Evolutionary conservation across 2,329 filamentous ascomycete genomes (phyloP).

Genomic region (Cercospora beticola): DNA sequence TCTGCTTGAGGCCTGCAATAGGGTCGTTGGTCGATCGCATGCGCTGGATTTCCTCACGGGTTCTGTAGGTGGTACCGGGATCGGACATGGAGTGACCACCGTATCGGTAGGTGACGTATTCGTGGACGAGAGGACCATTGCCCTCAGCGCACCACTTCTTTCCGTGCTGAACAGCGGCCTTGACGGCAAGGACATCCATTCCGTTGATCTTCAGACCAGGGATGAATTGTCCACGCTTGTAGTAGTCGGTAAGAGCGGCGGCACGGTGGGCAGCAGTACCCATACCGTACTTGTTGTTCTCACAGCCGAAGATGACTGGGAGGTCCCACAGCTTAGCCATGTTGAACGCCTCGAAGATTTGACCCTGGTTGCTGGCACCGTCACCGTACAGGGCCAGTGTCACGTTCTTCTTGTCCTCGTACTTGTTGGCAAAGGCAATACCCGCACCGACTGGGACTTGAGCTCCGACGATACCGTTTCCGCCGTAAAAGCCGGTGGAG

Average conservation of each 20-base stretch:
- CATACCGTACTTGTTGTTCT: slow-evolving; percentile 99
- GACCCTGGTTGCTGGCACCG: slow-evolving; percentile 97
- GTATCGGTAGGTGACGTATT: slow-evolving; percentile 99
- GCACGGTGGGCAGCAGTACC: slow-evolving; percentile 93
- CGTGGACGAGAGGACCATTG: slow-evolving; percentile 92
- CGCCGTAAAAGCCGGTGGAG: slow-evolving; percentile 93
- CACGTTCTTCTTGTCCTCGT: slow-evolving; percentile 81
- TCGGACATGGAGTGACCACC: slow-evolving; percentile 99
- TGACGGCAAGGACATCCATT: slow-evolving; percentile 98
- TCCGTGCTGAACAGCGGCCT: slow-evolving; percentile 90
- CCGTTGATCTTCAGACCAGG: slow-evolving; percentile 99
- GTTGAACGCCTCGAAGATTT: slow-evolving; percentile 99
- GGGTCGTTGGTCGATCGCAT: slow-evolving; percentile 99
- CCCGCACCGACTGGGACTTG: slow-evolving; percentile 97
- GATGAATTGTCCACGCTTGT: slow-evolving; percentile 99
- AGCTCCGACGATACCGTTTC: slow-evolving; percentile 98
- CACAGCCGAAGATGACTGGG: slow-evolving; percentile 92
- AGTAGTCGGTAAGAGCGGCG: slow-evolving; percentile 97
- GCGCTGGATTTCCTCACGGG: slow-evolving; percentile 98
- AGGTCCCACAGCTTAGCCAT: slow-evolving; percentile 99
- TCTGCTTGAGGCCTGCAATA: slow-evolving; percentile 96
- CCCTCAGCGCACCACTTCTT: slow-evolving; percentile 80
- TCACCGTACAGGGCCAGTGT: slow-evolving; percentile 93
- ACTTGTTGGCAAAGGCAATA: slow-evolving; percentile 95
- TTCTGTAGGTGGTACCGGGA: slow-evolving; percentile 96